Base-by-base conservation (phyloP, 306 rosid species). In the Phaseolus lunatus region DNA sequence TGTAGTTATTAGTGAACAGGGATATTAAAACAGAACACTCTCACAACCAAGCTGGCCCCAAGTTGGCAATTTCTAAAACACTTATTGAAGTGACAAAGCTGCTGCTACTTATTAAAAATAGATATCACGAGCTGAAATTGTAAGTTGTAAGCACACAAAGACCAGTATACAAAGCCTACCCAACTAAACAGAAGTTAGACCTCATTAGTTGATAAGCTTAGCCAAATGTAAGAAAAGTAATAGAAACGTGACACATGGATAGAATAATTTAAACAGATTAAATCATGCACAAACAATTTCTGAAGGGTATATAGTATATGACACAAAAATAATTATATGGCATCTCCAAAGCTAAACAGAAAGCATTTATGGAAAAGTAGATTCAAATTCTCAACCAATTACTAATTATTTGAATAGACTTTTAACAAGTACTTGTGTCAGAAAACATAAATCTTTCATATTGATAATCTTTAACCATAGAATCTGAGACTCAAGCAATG, bases 401-500 rank as follows among this genome's bases (percentile, higher is more conserved):
- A 56, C 16, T 26, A 56, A 67, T 16, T 39, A 65, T 57, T 31
- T 33, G 27, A 49, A 80, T 11, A 50, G 22, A 52, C 52, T 12
- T 31, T 27, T n/a, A 76, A 70, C 47, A 75, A 70, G 77, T 18
- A 35, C 65, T 26, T 0, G 68, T 23, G 43, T 76, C 29, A 74
- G 22, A 75, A 27, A 50, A 49, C 73, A 33, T 26, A 47, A 41
- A 64, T 39, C 23, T 33, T 57, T 41, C 31, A 69, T 43, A 49
- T 58, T 39, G 52, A 37, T 67, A 50, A 78, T 58, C 70, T 31
- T 24, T 72, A 53, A 76, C 72, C 54, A 62, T 27, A 11, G 14
- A 67, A 64, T 50, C 62, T 54, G 27, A 78, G 53, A 9, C 67
- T 33, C 22, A 27, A 27, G 58, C 75, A 88, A 83, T 22, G 81